A percentile compares a stretch with the other conserved stretches of the same genome.
Evolutionary conservation across 164 flowering plant genomes (phyloP).

Genomic region (Kalanchoe fedtschenkoi): DNA sequence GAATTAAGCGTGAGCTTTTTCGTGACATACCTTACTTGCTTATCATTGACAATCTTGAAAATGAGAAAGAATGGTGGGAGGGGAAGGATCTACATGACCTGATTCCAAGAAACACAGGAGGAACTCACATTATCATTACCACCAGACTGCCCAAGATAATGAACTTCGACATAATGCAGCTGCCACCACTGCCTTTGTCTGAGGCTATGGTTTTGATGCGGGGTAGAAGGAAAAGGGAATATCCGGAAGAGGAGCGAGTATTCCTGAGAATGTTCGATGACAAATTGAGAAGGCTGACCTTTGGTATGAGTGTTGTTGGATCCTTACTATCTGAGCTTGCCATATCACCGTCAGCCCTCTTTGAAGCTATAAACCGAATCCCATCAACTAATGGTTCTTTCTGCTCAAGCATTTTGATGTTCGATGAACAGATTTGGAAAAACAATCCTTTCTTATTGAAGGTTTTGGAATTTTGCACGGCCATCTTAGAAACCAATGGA

Average conservation of each 20-base stretch:
- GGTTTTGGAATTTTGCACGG: conserved; percentile 34
- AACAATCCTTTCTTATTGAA: conserved; percentile 61
- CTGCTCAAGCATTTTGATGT: conserved; percentile 15
- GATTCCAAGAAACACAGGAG: conserved; percentile 72
- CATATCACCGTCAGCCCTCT: conserved; percentile 55
- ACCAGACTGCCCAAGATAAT: conserved; percentile 56
- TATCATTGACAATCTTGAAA: conserved; percentile 74
- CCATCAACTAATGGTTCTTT: conserved; percentile 23
- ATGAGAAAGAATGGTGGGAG: conserved; percentile 88
- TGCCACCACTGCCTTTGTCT: conserved; percentile 38
- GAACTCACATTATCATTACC: conserved; percentile 69
- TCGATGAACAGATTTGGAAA: conserved; percentile 45
- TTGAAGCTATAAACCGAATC: conserved; percentile 50
- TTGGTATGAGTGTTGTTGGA: conserved; percentile 58
- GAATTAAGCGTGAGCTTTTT: conserved; percentile 75
- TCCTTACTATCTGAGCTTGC: conserved; percentile 61
- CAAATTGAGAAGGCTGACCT: conserved; percentile 50
- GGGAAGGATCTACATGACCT: conserved; percentile 68
- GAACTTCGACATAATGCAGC: conserved; percentile 54
- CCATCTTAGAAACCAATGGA: conserved; percentile 35
- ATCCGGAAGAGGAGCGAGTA: conserved; percentile 46
- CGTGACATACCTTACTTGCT: conserved; percentile 72
- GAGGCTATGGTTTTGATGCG: conserved; percentile 56
- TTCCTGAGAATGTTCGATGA: conserved; percentile 49
- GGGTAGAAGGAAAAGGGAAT: conserved; percentile 60